Base-by-base conservation (phyloP, 345 rosid species). In the Syzygium oleosum region DNA sequence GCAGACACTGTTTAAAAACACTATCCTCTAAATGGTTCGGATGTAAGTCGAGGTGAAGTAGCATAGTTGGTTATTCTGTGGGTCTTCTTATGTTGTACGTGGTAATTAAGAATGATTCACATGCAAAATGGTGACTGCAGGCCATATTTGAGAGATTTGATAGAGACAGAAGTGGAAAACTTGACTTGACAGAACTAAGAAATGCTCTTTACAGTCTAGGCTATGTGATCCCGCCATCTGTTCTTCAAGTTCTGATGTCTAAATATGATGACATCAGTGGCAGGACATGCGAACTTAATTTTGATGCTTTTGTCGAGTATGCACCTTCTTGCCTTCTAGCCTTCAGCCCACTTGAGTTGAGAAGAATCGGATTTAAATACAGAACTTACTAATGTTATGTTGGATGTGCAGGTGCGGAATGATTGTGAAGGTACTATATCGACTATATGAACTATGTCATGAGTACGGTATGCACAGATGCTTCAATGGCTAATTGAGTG, bases 301-400 rank as follows among this genome's bases (percentile, higher is more conserved):
- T 95, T 10, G 94, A 94, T 86, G 91, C 93, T 53, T 96, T 95
- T 84, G 92, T 95, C 52, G 95, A 95, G 98, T 94, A 91, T 91
- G 95, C 54, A 85, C 51, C 61, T 78, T 22, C 84, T 52, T 87
- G 27, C 27, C 63, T 31, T 25, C 10, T n/a, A 49, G 22, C 5
- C 25, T 53, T 16, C 41, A 85, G 63, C 49, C 73, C 8, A 11
- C 34, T 59, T 23, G 52, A 25, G 22, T 21, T 41, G 53, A 61
- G 51, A 52, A 51, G 17, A 15, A 43, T 31, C 11, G 29, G 31
- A 86, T 53, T 41, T 52, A 17, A 56, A 79, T 52, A 21, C 29
- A 31, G 19, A 29, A 52, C 51, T 31, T 25, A 51, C 46, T 49
- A 25, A 22, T 15, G 21, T 51, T 84, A 87, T 10, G 63, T 87